These are phyloP conservation scores for Debaryomyces sp. DNA, from an alignment of 1,139 yeast genomes.

Conservation along the genomic window DNA sequence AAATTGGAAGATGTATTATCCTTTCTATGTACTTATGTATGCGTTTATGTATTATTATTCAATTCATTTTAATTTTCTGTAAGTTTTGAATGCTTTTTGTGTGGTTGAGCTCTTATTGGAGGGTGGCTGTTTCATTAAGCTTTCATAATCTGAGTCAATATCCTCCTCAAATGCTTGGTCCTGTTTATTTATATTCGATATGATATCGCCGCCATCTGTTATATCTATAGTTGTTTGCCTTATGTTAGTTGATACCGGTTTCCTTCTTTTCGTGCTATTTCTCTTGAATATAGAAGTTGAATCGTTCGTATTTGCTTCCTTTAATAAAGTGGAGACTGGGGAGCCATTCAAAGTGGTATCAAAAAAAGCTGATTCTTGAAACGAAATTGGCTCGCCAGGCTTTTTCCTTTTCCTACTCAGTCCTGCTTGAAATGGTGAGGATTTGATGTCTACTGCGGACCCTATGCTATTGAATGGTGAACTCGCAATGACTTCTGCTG, in stretches of 20 bases:
- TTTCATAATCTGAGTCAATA: neutral
- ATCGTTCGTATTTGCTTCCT: conserved; percentile 1
- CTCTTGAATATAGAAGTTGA: neutral
- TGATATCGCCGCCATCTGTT: neutral
- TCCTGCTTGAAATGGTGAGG: conserved; percentile 21
- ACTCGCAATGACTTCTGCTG: conserved; percentile 1
- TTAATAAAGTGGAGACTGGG: conserved; percentile 15
- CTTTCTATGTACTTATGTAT: conserved; percentile 4
- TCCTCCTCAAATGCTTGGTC: neutral
- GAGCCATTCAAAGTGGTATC: conserved; percentile 26
- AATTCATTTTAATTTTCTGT: neutral
- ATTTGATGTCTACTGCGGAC: conserved; percentile 10
- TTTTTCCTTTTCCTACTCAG: conserved; percentile 14
- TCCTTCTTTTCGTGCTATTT: conserved; percentile 1
- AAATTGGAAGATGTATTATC: neutral
- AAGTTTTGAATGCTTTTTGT: conserved; percentile 3
- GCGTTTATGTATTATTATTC: conserved; percentile 3
- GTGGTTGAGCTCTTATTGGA: neutral
- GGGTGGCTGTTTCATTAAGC: neutral
- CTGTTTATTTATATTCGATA: neutral
- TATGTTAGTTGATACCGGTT: neutral
- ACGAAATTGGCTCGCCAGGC: conserved; percentile 41
- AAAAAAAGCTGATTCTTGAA: conserved; percentile 36
- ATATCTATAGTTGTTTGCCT: neutral
- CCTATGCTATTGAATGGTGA: conserved; percentile 9